These are phyloP conservation scores for Alisma plantagoaquatica DNA, from an alignment of 106 monocot genomes.

Conservation along the genomic window DNA sequence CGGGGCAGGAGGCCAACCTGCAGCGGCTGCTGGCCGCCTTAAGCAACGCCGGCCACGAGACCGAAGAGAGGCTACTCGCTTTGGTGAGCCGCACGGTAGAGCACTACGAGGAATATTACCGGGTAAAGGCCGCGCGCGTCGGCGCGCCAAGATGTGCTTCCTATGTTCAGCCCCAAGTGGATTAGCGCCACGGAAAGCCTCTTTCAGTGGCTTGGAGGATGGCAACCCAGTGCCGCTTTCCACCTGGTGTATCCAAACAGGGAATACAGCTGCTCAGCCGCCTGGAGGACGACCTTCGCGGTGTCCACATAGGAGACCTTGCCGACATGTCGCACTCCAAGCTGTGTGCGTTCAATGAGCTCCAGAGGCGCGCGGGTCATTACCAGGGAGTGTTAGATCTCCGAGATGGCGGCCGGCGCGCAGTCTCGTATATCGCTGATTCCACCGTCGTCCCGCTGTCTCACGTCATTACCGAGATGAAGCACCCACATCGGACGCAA, in stretches of 20 bases:
- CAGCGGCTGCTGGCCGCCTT: slow-evolving; percentile 20
- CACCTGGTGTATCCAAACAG: slow-evolving; percentile 63
- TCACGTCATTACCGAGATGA: slow-evolving; percentile 15
- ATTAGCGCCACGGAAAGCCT: slow-evolving; percentile 48
- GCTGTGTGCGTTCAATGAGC: slow-evolving; percentile 22
- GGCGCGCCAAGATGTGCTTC: slow-evolving; percentile 24
- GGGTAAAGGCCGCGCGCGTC: slow-evolving; percentile 25
- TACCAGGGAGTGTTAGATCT: slow-evolving; percentile 24
- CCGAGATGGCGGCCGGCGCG: slow-evolving; percentile 24
- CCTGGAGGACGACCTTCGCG: slow-evolving; percentile 22
- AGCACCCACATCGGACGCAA: too few relatives aligned
- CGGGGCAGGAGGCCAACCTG: slow-evolving; percentile 34
- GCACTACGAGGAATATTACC: slow-evolving; percentile 67
- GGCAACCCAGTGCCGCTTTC: slow-evolving; percentile 53
- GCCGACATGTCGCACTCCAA: slow-evolving; percentile 28
- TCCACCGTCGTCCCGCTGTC: slow-evolving; percentile 28
- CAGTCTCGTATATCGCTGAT: slow-evolving; percentile 42
- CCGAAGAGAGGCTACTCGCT: too few relatives aligned
- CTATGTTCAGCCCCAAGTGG: slow-evolving; percentile 62
- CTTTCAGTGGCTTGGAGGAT: slow-evolving; percentile 35
- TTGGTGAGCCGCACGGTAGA: slow-evolving; percentile 28
- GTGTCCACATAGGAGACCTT: slow-evolving; percentile 18
- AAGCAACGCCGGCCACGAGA: too few relatives aligned
- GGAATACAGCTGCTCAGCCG: slow-evolving; percentile 42
- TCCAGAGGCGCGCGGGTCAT: slow-evolving; percentile 29